phyloP scores from a whole-genome alignment of 768 basidiomycete genomes.

The Galerina sulciceps region DNA sequence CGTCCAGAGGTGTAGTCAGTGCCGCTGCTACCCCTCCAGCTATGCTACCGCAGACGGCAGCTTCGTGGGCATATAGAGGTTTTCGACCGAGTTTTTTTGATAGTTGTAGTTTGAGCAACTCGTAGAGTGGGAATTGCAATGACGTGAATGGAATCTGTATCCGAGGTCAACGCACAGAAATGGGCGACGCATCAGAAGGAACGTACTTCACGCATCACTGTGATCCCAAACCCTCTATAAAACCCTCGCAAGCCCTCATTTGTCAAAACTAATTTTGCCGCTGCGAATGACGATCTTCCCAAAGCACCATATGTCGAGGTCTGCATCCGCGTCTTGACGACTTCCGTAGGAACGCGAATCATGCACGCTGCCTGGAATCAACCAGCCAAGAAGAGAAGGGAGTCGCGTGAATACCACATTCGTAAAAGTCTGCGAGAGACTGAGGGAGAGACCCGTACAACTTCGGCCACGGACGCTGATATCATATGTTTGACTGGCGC shows the following conservation, averaged over 20 bases:
- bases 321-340: slow-evolving; percentile 93
- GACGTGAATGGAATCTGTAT: slow-evolving; percentile 93
- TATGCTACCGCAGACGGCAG: slow-evolving; percentile 87
- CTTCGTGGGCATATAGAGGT: slow-evolving; percentile 69
- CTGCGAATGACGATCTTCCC: slow-evolving; percentile 61
- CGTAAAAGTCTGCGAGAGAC: slow-evolving; percentile 50
- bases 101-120: slow-evolving; percentile 75
- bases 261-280: slow-evolving; percentile 57
- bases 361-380: slow-evolving; percentile 77
- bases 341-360: slow-evolving; percentile 93
- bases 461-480: slow-evolving; percentile 63
- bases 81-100: slow-evolving; percentile 58
- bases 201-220: slow-evolving; percentile 57
- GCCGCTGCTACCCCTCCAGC: slow-evolving; percentile 92
- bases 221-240: slow-evolving; percentile 84
- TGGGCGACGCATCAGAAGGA: slow-evolving; percentile 32
- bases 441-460: slow-evolving; percentile 50
- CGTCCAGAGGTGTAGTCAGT: slow-evolving; percentile 92
- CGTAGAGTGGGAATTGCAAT: slow-evolving; percentile 95
- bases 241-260: slow-evolving; percentile 75
- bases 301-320: slow-evolving; percentile 72
- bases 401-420: slow-evolving; percentile 14
- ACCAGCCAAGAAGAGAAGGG: slow-evolving; percentile 13
- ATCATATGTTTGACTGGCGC: slow-evolving; percentile 63
- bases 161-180: slow-evolving; percentile 7